phyloP scores from a whole-genome alignment of 2,329 filamentous ascomycete genomes.

The Rachicladosporium sp. region DNA sequence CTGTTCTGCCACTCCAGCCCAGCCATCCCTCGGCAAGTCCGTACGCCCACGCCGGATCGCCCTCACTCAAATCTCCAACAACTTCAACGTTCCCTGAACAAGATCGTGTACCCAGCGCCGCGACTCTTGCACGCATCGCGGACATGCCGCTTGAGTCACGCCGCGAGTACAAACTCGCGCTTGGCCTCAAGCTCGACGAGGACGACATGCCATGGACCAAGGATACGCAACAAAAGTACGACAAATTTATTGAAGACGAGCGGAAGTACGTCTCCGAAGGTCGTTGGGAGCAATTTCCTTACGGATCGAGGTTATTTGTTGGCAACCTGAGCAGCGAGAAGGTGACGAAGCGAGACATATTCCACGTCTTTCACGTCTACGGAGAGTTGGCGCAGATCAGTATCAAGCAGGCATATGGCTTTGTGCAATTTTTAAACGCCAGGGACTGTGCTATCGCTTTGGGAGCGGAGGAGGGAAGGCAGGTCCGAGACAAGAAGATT shows the following conservation, averaged over 20 bases:
- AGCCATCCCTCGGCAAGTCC: too few species aligned
- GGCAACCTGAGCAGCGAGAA: slow-evolving; percentile 90
- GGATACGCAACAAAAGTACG: slow-evolving; percentile 55
- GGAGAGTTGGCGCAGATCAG: slow-evolving; percentile 87
- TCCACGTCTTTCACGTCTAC: slow-evolving; percentile 76
- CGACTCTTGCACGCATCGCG: background rate
- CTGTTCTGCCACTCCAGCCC: slow-evolving; percentile 1
- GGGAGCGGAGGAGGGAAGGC: slow-evolving; percentile 62
- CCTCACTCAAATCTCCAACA: too few species aligned
- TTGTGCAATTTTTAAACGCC: slow-evolving; percentile 79
- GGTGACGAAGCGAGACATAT: slow-evolving; percentile 86
- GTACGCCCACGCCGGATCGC: too few species aligned
- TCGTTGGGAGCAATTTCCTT: slow-evolving; percentile 69
- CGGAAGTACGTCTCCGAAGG: slow-evolving; percentile 64
- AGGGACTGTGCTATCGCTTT: slow-evolving; percentile 65
- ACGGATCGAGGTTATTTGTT: slow-evolving; percentile 67
- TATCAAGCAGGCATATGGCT: slow-evolving; percentile 92
- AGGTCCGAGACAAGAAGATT: slow-evolving; percentile 82
- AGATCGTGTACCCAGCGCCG: too few species aligned
- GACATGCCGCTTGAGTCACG: slow-evolving; percentile 16
- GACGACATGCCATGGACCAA: slow-evolving; percentile 41
- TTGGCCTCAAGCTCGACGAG: slow-evolving; percentile 23
- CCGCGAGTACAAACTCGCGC: slow-evolving; percentile 17
- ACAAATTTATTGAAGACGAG: slow-evolving; percentile 61
- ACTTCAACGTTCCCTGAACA: too few species aligned